These are phyloP conservation scores for Lodderomyces metapsilosis DNA, from an alignment of 1,139 yeast species.

Conservation along the genomic window DNA sequence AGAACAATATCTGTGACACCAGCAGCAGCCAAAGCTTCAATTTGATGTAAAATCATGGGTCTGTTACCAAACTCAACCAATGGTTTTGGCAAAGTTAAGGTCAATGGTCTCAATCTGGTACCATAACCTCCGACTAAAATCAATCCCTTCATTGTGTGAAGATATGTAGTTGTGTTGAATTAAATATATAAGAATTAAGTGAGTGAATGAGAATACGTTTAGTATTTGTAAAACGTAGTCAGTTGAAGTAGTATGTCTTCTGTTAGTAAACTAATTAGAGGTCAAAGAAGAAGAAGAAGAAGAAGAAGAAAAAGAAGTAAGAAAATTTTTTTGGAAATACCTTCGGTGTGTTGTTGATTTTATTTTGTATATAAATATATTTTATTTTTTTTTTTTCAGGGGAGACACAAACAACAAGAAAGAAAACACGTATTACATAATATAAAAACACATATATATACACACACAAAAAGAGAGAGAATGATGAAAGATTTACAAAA, in stretches of 20 bases:
- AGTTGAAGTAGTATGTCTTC: too few relatives aligned
- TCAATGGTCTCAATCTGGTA: slow-evolving; percentile 98
- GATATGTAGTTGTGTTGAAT: not conserved
- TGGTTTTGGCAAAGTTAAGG: slow-evolving; percentile 96
- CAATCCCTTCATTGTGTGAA: slow-evolving; percentile 78
- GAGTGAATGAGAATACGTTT: not conserved
- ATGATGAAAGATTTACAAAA: too few relatives aligned
- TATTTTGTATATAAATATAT: not conserved
- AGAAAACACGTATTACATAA: not conserved
- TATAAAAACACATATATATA: too few relatives aligned
- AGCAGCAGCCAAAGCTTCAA: slow-evolving; percentile 96
- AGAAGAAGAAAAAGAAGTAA: slow-evolving; percentile 1
- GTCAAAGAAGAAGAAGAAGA: not conserved
- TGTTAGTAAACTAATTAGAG: too few relatives aligned
- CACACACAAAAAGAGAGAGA: too few relatives aligned
- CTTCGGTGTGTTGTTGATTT: not conserved
- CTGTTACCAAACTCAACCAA: slow-evolving; percentile 98
- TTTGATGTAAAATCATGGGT: slow-evolving; percentile 96
- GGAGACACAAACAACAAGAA: not conserved
- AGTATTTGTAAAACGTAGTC: too few relatives aligned
- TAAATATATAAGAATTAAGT: not conserved
- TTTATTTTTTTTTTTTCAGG: not conserved
- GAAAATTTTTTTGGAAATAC: not conserved
- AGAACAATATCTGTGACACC: slow-evolving; percentile 98
- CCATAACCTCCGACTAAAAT: slow-evolving; percentile 99